phyloP scores from a whole-genome alignment of 805 yeast genomes.

The Ogataea pini region DNA sequence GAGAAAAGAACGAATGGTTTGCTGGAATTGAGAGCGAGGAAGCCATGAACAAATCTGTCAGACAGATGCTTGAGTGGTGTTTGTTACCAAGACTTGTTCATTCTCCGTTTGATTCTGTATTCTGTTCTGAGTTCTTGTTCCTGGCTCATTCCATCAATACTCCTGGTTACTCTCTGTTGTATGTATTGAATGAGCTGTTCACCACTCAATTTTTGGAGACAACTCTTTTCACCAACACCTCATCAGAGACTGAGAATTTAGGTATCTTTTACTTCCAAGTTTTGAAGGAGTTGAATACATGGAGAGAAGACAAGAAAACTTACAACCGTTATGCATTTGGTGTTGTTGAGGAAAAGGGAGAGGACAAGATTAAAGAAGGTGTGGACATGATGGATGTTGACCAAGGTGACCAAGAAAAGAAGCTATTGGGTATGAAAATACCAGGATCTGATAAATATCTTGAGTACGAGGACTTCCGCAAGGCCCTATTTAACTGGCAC shows the following conservation, averaged over 20 bases:
- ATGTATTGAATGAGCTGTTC: constrained; percentile 50
- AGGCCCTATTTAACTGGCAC: constrained; percentile 57
- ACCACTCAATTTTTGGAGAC: constrained; percentile 45
- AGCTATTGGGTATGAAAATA: constrained; percentile 18
- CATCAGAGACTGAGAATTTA: constrained; percentile 77
- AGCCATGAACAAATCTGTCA: constrained; percentile 5
- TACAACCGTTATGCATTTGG: constrained; percentile 36
- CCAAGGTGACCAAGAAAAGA: neutral
- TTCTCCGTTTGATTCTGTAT: constrained; percentile 83
- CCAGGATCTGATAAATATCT: constrained; percentile 27
- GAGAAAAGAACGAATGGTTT: constrained; percentile 44
- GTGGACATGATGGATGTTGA: constrained; percentile 11
- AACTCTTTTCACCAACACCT: constrained; percentile 67
- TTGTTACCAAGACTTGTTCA: constrained; percentile 74
- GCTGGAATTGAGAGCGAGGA: constrained; percentile 16
- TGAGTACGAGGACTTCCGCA: constrained; percentile 39
- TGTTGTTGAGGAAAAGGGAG: constrained; percentile 13
- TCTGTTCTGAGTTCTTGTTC: constrained; percentile 59
- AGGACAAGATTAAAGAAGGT: constrained; percentile 3
- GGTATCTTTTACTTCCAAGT: constrained; percentile 70
- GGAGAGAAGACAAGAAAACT: constrained; percentile 41
- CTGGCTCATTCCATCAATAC: constrained; percentile 43
- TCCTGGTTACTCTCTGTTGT: constrained; percentile 39
- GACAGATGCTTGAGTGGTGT: constrained; percentile 56
- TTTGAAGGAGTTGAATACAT: constrained; percentile 40